Evolutionary conservation across 345 rosid species (phyloP), one percentile per base, ranked within the genome.

Genomic region (Eucalyptus pauciflora): DNA sequence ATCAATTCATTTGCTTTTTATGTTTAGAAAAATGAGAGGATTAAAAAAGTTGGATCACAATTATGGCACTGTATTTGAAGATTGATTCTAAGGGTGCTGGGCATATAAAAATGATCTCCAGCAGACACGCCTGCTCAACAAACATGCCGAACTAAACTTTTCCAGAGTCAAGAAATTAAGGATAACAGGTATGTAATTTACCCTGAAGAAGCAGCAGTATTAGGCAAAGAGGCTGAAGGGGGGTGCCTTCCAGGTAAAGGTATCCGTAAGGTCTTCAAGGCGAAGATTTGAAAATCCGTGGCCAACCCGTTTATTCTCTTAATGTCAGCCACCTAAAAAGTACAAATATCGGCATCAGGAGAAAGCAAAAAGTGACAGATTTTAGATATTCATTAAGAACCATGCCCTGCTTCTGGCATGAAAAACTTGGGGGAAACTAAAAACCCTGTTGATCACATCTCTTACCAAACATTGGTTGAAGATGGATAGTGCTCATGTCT

Each of bases 241-340:
- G 92, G 92, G 49, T 93, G 93, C 54, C 92, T 89, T 88, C 92
- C 93, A 5, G 94, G 94, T 46, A 89, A 86, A 58, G 94, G 94
- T 64, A 93, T 93, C 33, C 69, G 90, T 33, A 93, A 51, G 43
- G 89, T 83, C 91, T 90, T 91, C 86, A 90, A 87, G 86, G 92
- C 93, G 79, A 93, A 93, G 91, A 93, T 93, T 87, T 93, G 94
- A 86, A 91, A 91, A 89, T 93, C 94, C 45, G 93, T 87, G 33
- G 89, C 92, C 86, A 93, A 86, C 43, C 91, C 91, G 67, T 93
- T 93, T 83, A 80, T 54, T 87, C 87, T 93, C 88, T 90, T 93
- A 46, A 93, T 89, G 45, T 93, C 94, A 11, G 92, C 87, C 88
- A 93, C 94, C 94, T 93, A 86, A 46, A 54, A 89, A 15, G 13